Evolutionary conservation across 176 grass and related monocot genomes (phyloP).

Genomic region (Puya raimondii): DNA sequence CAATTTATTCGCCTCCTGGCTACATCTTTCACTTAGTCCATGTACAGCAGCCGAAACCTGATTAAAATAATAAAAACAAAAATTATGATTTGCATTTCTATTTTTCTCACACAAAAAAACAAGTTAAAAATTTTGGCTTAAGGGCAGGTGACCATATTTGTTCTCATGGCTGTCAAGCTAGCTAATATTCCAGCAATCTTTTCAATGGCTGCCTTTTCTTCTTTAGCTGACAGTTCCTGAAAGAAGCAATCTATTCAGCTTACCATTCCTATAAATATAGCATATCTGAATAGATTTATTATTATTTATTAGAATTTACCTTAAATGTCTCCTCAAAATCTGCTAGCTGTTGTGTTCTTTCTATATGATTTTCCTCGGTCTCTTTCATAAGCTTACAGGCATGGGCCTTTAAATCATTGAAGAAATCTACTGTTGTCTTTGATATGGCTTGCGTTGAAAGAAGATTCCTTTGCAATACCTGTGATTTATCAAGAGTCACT

Average conservation of each 20-base stretch:
- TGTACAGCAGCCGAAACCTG: slow-evolving; percentile 56
- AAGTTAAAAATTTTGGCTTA: background rate
- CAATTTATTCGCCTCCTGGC: slow-evolving; percentile 34
- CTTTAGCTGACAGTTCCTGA: slow-evolving; percentile 48
- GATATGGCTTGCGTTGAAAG: slow-evolving; percentile 59
- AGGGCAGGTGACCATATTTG: slow-evolving; percentile 43
- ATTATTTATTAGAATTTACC: slow-evolving; percentile 36
- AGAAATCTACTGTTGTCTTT: slow-evolving; percentile 49
- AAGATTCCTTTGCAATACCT: slow-evolving; percentile 63
- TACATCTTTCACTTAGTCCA: slow-evolving; percentile 39
- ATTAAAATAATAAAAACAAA: background rate
- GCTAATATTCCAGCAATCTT: slow-evolving; percentile 58
- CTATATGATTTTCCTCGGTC: slow-evolving; percentile 48
- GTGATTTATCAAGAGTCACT: background rate
- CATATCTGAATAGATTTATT: slow-evolving; percentile 1
- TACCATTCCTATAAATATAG: slow-evolving; percentile 3
- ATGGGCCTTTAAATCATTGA: slow-evolving; percentile 32
- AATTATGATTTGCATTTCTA: background rate
- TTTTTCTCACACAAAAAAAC: background rate
- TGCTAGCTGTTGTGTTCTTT: slow-evolving; percentile 24
- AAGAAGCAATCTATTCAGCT: slow-evolving; percentile 13
- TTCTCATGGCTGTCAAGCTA: slow-evolving; percentile 43
- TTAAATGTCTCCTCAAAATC: slow-evolving; percentile 66
- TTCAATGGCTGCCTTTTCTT: slow-evolving; percentile 49
- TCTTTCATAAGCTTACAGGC: slow-evolving; percentile 31